Conservation (phyloP, 768 basidiomycete genomes). For the Boletus eberwhitei region DNA sequence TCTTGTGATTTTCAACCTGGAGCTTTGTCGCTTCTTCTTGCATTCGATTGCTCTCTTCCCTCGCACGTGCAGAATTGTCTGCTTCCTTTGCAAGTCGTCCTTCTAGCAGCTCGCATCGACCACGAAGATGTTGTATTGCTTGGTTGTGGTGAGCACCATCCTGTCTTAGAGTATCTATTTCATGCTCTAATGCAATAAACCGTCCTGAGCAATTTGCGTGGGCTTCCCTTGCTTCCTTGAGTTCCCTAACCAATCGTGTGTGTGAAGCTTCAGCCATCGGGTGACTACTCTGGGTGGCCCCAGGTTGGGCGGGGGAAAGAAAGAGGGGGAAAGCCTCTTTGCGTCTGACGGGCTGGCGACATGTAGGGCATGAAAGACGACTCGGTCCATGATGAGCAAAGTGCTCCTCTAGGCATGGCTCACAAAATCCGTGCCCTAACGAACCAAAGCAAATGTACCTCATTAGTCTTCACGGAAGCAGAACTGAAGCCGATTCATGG, state of each 20-base stretch:
- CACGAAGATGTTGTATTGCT: conserved; percentile 12
- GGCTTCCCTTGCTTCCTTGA: conserved; percentile 7
- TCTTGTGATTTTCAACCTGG: conserved; percentile 24
- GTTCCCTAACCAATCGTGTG: conserved; percentile 11
- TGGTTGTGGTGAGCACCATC: conserved; percentile 4
- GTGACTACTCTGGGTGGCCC: neutral
- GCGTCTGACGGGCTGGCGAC: conserved; percentile 27
- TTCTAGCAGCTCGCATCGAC: conserved; percentile 13
- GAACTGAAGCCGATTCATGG: conserved; percentile 2
- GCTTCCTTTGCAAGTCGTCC: conserved; percentile 10
- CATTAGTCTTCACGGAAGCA: conserved; percentile 10
- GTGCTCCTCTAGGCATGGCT: conserved; percentile 25
- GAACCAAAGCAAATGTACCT: conserved; percentile 8
- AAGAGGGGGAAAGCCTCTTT: conserved; percentile 29
- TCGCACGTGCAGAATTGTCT: conserved; percentile 1
- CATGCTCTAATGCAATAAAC: conserved; percentile 8
- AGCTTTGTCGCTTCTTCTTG: conserved; percentile 23
- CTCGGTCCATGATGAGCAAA: conserved; percentile 8
- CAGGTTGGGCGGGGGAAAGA: conserved; percentile 17
- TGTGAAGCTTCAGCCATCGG: conserved; percentile 4
- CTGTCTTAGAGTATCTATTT: conserved; percentile 10
- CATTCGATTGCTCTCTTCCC: conserved; percentile 10
- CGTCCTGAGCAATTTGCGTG: conserved; percentile 16
- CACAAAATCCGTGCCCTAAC: conserved; percentile 33
- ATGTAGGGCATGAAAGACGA: conserved; percentile 25